Base-by-base conservation (phyloP, 352 stramenopile species). In the Phytophthora cactorum region DNA sequence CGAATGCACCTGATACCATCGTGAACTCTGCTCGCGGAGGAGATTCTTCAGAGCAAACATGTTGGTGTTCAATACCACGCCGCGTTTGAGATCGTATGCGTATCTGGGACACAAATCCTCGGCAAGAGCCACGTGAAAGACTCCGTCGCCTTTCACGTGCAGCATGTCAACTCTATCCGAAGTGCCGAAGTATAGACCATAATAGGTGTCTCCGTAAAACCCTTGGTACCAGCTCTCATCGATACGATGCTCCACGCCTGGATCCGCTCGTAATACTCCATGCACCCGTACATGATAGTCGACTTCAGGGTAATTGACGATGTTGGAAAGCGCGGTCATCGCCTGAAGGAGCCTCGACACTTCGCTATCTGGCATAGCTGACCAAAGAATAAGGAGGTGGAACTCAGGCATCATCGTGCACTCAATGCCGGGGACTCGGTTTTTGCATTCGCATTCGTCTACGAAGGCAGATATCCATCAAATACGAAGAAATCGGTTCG, bases 401-500 rank as follows among this genome's bases (percentile, higher is more conserved):
- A 68, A 4, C 38, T 79, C 71, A 4, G 66, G 43, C 2, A 11
- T 17, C 32, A 14, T n/a, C 25, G 25, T 4, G 29, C 65, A 74
- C 31, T 58, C 28, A 57, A 15, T 32, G 43, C 27, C 3, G 31
- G 27, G 44, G 56, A 6, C 10, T 69, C 54, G n/a, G 15, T 2
- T n/a, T 63, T 31, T 28, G 36, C 29, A 5, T 36, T 45, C 5
- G 1, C 25, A 15, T 32, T 51, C 25, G 34, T 38, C 9, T 54
- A 25, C 6, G 9, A 15, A 50, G 51, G 8, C 17, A 65, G 14
- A 56, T 62, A 73, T 17, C 44, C 63, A 31, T 77, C 70, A 17
- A 77, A 77, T 15, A 77, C 41, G 17, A 74, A 77, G 50, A 74
- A 62, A 58, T 77, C 70, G 8, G 64, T 74, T 41, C 70, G 43